Base-by-base conservation (phyloP, 1,139 yeast species). In the Debaryomycetaceae sp. region DNA sequence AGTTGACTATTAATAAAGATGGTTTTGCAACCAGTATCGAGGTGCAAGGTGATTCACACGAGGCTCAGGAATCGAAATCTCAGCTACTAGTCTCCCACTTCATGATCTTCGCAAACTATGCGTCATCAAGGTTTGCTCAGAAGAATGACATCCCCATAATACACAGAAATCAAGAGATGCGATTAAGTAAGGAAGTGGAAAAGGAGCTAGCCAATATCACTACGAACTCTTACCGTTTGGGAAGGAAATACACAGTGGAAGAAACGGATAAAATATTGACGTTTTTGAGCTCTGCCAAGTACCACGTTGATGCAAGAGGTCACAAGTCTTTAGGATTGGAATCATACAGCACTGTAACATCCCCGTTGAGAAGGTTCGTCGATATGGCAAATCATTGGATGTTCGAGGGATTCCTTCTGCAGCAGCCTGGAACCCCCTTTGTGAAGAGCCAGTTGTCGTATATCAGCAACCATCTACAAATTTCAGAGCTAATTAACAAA, bases 291-390 rank as follows among this genome's bases (percentile, higher is more conserved):
- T 66, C 58, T 55, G 76, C 63, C 49, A 64, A 56, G 39, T 66
- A 46, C 44, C 72, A 52, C 56, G 71, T 51, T 53, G 66, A 47
- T 45, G 76, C 59, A 57, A 57, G 57, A 1, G 60, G 62, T 0
- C 97, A 91, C 62, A 71, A 73, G 30, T 80, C 86, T 46, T 66
- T 90, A 39, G 96, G 95, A 2, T 65, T 85, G 8, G 61, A 65
- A 0, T 63, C 69, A 11, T 90, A 93, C 58, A 74, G 87, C 6
- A 87, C 89, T 36, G 83, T 87, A 3, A 90, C 99, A 0, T 90
- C 97, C 0, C 99, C 99, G 1, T 72, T 93, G 50, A 72, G 99
- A 63, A 70, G 99, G 52, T 86, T 80, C 54, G 83, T 85, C n/a
- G 99, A 93, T 62, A 66, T 90, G 55, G 60, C 90, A 6, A 83